Evolutionary conservation across 2,329 filamentous ascomycete species (phyloP).

Genomic region (Zymoseptoria tritici): DNA sequence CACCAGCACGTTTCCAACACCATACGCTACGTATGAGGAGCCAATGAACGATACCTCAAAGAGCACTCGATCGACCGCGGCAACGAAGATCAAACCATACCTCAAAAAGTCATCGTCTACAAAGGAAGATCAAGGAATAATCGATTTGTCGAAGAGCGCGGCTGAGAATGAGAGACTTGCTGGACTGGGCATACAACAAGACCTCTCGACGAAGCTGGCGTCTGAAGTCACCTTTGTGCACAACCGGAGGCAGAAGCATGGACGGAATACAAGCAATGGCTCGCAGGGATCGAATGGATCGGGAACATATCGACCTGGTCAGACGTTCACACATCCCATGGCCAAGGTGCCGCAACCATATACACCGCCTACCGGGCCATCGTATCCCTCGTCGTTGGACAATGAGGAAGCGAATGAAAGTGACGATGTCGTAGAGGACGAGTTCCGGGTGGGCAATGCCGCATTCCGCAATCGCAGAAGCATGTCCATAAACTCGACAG

Average conservation of each 20-base stretch:
- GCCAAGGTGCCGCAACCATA: constrained; percentile 49
- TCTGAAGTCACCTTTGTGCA: constrained; percentile 39
- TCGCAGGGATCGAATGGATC: constrained; percentile 48
- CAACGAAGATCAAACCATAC: constrained; percentile 47
- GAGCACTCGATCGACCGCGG: neutral
- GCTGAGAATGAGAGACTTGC: constrained; percentile 47
- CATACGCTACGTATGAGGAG: constrained; percentile 27
- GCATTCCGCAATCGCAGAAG: constrained; percentile 32
- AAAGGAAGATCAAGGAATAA: constrained; percentile 35
- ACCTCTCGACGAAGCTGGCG: constrained; percentile 33
- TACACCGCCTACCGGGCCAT: constrained; percentile 45
- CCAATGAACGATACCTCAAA: constrained; percentile 6
- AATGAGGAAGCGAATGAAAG: constrained; percentile 36
- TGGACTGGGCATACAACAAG: constrained; percentile 49
- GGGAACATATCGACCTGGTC: constrained; percentile 36
- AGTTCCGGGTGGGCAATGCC: constrained; percentile 33
- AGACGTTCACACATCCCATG: constrained; percentile 49
- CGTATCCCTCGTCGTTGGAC: constrained; percentile 43
- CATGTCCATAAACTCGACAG: constrained; percentile 37
- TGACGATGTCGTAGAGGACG: constrained; percentile 40
- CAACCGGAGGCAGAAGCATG: constrained; percentile 36
- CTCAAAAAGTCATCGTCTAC: constrained; percentile 47
- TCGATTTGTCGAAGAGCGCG: constrained; percentile 49
- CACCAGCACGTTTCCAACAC: constrained; percentile 21
- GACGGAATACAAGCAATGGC: constrained; percentile 48